Evolutionary conservation across 1,284 basidiomycete species (phyloP), one percentile per base, ranked within the genome.

Genomic region (Trichosporon ovoides): DNA sequence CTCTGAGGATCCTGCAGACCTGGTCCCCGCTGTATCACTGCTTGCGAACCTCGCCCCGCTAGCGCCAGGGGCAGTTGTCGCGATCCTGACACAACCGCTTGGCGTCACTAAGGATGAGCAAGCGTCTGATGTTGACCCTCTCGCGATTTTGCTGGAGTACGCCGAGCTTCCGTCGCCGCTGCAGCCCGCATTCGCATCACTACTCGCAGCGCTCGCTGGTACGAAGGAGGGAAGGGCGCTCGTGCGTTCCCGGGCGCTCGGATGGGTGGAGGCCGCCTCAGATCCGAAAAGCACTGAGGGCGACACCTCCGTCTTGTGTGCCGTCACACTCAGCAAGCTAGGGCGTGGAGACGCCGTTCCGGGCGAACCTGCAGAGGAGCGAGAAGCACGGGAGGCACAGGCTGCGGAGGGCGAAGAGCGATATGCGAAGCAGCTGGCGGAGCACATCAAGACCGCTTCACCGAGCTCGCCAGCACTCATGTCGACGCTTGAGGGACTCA

Each of bases 401-500:
- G 65, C 55, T 35, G 60, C 54, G 46, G 60, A 54, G 13, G 71
- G 75, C 16, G 81, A 84, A 31, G 77, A 78, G n/a, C 77, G 79
- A 19, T 79, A 86, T 38, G 82, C 83, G 16, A 65, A 73, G 37
- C 77, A 82, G 54, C 83, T 91, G 81, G 85, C 83, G 66, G 76
- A 78, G 2, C 77, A 87, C 55, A 78, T 91, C 33, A 14, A 48
- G 2, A 22, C 38, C 9, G 38, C 50, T 19, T 16, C 36, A 11
- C 28, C 52, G 11, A 33, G 56, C 36, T 57, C 58, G 14, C 46
- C 53, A 3, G 34, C 60, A 9, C 19, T 69, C 7, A 74, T 80
- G 9, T 86, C 89, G 63, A 85, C 84, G 7, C 79, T 93, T n/a
- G 92, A 96, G 77, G 90, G 87, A 0, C 77, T 96, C 53, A 88